phyloP scores from a whole-genome alignment of 1,284 basidiomycete species.

The Phlebopus sp. region DNA sequence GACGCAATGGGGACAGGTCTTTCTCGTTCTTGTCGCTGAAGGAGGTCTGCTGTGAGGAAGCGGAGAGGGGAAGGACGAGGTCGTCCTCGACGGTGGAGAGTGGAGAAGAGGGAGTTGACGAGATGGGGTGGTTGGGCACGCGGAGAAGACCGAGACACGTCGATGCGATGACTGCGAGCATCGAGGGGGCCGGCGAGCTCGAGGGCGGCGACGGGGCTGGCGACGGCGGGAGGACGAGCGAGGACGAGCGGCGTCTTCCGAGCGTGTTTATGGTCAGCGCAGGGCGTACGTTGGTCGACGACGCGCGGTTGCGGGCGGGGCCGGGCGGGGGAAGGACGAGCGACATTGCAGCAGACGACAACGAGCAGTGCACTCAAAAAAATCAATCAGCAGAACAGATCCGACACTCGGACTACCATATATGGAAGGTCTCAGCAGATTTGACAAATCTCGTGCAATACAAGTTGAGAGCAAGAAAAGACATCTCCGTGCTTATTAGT shows the following conservation, averaged over 20 bases:
- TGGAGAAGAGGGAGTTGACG: constrained; percentile 54
- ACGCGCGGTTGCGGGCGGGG: constrained; percentile 50
- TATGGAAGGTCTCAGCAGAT: neutral
- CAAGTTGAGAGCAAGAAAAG: too few relatives aligned
- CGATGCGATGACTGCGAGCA: constrained; percentile 49
- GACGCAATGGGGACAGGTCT: constrained; percentile 30
- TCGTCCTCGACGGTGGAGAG: constrained; percentile 48
- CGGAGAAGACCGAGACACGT: constrained; percentile 54
- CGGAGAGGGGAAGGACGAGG: constrained; percentile 67
- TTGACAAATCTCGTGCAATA: too few relatives aligned
- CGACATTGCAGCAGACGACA: too few relatives aligned
- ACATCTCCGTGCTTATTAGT: too few relatives aligned
- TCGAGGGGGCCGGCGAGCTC: constrained; percentile 38
- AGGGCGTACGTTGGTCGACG: constrained; percentile 59
- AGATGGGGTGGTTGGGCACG: constrained; percentile 31
- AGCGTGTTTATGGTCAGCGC: constrained; percentile 51
- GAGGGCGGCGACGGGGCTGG: constrained; percentile 14
- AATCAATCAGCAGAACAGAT: neutral
- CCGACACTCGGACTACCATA: neutral
- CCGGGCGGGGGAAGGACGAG: constrained; percentile 31
- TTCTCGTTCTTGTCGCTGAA: constrained; percentile 51
- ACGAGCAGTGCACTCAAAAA: too few relatives aligned
- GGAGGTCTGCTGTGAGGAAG: constrained; percentile 47
- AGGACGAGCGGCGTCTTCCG: constrained; percentile 49
- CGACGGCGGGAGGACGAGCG: constrained; percentile 32